These are phyloP conservation scores for Acacia melanoxylon DNA, from an alignment of 306 rosid genomes.

Conservation along the genomic window DNA sequence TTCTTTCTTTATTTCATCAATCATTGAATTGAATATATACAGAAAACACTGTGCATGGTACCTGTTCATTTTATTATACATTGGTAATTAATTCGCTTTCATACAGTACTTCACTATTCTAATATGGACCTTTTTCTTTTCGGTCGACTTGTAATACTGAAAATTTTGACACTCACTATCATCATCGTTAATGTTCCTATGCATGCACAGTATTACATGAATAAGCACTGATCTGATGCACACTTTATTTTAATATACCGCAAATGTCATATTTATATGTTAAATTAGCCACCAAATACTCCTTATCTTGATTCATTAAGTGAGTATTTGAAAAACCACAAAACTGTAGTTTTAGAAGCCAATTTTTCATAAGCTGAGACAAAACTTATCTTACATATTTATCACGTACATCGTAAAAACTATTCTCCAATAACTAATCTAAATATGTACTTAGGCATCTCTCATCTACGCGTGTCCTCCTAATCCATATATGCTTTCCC, in stretches of 20 bases:
- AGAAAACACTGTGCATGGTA: neutral
- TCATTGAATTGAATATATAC: neutral
- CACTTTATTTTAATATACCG: neutral
- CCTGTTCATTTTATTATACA: neutral
- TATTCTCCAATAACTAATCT: no score
- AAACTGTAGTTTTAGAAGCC: no score
- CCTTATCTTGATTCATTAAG: no score
- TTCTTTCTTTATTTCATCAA: conserved; percentile 13
- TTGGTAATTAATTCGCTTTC: neutral
- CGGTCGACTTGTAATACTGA: neutral
- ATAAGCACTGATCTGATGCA: neutral
- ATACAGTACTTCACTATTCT: neutral
- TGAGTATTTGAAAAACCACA: no score
- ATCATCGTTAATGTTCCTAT: neutral
- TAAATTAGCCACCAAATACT: no score
- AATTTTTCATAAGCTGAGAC: accelerated
- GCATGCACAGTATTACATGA: neutral
- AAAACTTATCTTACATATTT: no score
- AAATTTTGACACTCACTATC: neutral
- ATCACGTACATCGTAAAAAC: no score
- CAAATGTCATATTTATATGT: no score
- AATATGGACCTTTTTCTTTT: neutral
- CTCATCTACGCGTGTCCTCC: no score
- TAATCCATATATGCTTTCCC: no score
- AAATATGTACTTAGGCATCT: no score